Base-by-base conservation (phyloP, 306 rosid species). In the Sphenostylis stenocarpa region DNA sequence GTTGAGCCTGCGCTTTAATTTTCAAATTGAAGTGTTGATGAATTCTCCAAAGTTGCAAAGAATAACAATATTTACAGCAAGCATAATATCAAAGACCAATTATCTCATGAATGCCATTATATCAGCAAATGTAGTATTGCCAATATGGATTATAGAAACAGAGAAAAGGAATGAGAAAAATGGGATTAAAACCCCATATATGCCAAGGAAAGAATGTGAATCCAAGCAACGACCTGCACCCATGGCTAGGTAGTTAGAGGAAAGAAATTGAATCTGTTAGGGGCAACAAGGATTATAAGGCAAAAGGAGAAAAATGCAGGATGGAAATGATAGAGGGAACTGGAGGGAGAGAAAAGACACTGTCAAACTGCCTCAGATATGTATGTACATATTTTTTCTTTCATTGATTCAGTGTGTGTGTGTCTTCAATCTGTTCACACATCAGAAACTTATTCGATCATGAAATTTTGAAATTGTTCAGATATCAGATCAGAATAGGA, bases 141-240 rank as follows among this genome's bases (percentile, higher is more conserved):
- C 45, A 12, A 19, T 19, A 51, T 12, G 62, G 19, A 49, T 43
- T 6, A 49, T 5, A 11, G 31, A 31, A 70, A 49, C 52, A 29
- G 21, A 68, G 41, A 38, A 31, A 31, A 49, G 21, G 34, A 33
- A 69, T 61, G 36, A 19, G 64, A 31, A 49, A 24, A 61, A 31
- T 12, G 33, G 15, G 64, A 70, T 20, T 33, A 20, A 70, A 34
- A 70, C 8, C 64, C 34, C 14, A 52, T 34, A 21, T 34, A 7
- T 5, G 63, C 15, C 33, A 7, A 71, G 77, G 53, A 72, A 55
- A 55, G 24, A 55, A 23, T 15, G 39, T 8, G 5, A 55, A 48
- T 70, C 76, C 33, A 52, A 52, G 51, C 65, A 71, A 34, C 51
- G 49, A 52, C 34, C 51, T 34, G 14, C 49, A 70, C 48, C 52